Percentiles rank a stretch among this genome's conserved stretches.
These are phyloP conservation scores for Annulohypoxylon bovei DNA, from an alignment of 495 filamentous ascomycete genomes.

Conservation along the genomic window DNA sequence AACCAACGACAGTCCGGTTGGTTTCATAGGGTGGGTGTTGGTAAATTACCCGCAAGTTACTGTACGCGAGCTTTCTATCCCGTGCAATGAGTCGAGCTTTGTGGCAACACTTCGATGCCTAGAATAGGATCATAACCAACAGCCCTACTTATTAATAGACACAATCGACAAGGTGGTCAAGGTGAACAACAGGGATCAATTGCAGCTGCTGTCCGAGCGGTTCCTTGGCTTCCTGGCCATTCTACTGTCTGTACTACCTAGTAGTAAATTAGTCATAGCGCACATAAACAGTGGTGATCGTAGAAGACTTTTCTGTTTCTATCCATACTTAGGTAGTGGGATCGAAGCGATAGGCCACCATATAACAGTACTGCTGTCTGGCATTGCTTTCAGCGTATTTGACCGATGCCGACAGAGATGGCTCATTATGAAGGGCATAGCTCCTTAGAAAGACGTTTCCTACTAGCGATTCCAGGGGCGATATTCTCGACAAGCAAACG, in stretches of 20 bases:
- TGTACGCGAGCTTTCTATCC: background rate
- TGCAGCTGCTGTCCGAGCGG: background rate
- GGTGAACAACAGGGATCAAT: background rate
- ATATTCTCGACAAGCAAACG: background rate
- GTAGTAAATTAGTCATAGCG: background rate
- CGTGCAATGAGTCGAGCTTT: background rate
- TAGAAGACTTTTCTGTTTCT: background rate
- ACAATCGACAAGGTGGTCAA: background rate
- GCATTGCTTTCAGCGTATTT: background rate
- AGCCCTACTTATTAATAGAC: constrained; percentile 3
- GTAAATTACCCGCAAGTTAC: background rate
- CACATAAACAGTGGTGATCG: no score
- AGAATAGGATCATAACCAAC: background rate
- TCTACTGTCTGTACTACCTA: background rate
- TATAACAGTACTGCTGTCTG: background rate
- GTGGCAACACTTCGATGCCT: background rate
- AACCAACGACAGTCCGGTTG: background rate
- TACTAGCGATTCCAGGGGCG: background rate
- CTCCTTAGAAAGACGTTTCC: background rate
- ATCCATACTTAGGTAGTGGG: background rate
- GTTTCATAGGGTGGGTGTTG: background rate
- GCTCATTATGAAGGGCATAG: background rate
- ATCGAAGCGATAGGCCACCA: background rate
- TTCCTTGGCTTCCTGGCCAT: background rate
- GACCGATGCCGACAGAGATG: background rate